These are phyloP conservation scores for Nadsonia starkeyi-henricii DNA, from an alignment of 1,139 yeast genomes.

Conservation along the genomic window DNA sequence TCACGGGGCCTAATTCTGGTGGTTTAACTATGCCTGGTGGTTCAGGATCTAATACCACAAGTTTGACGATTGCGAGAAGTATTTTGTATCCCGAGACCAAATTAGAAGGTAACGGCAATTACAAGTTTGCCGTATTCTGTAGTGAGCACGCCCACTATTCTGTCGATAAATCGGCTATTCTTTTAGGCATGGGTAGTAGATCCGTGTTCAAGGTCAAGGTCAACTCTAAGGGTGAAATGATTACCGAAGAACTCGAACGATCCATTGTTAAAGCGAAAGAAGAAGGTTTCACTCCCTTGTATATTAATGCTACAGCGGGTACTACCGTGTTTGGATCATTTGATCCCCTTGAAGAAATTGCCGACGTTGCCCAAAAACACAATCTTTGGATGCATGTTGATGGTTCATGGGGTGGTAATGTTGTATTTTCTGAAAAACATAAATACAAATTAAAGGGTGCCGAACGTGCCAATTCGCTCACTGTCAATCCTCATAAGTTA, in stretches of 20 bases:
- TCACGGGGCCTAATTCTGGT: conserved; percentile 42
- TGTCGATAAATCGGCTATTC: conserved; percentile 68
- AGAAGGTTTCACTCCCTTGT: conserved; percentile 57
- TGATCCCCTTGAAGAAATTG: conserved; percentile 50
- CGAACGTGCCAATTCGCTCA: conserved; percentile 60
- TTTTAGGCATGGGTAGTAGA: conserved; percentile 56
- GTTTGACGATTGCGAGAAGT: conserved; percentile 65
- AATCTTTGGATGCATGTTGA: conserved; percentile 69
- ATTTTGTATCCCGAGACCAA: conserved; percentile 58
- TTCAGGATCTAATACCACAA: conserved; percentile 72
- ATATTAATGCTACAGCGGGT: conserved; percentile 76
- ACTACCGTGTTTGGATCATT: conserved; percentile 81
- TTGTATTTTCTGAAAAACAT: conserved; percentile 47
- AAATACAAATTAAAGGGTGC: conserved; percentile 40
- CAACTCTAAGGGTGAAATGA: conserved; percentile 42
- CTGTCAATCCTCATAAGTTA: conserved; percentile 81
- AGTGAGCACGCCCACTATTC: conserved; percentile 70
- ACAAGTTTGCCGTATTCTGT: conserved; percentile 56
- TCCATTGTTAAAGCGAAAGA: conserved; percentile 31
- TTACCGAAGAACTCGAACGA: conserved; percentile 32
- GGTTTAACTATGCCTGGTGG: conserved; percentile 85
- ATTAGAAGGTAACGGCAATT: conserved; percentile 37
- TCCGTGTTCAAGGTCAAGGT: conserved; percentile 54
- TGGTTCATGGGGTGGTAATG: conserved; percentile 90
- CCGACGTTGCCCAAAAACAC: conserved; percentile 39